A percentile compares a stretch with the other conserved stretches of the same genome.
Evolutionary conservation across 2,329 filamentous ascomycete genomes (phyloP).

Genomic region (Fusarium temperatum): DNA sequence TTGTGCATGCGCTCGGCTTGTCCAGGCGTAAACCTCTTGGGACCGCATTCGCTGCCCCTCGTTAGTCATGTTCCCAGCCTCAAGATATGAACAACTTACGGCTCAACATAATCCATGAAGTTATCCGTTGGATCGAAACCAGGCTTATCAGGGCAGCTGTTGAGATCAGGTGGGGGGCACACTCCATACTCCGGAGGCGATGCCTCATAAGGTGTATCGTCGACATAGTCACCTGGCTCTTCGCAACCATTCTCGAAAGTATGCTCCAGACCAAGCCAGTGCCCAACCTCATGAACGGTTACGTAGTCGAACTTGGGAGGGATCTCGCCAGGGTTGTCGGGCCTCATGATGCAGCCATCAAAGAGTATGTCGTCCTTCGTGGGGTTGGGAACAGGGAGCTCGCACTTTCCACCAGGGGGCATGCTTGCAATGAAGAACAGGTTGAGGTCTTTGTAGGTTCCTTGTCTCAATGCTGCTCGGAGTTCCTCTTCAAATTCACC

Average conservation of each 20-base stretch:
- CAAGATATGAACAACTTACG: neutral
- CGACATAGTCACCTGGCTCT: conserved; percentile 16
- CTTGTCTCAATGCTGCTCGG: neutral
- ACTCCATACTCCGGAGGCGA: neutral
- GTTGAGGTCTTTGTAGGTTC: conserved; percentile 18
- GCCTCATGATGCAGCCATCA: conserved; percentile 20
- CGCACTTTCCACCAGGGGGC: conserved; percentile 1
- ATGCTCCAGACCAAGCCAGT: conserved; percentile 26
- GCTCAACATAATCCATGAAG: conserved; percentile 4
- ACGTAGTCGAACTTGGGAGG: neutral
- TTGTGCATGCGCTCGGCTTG: conserved; percentile 23
- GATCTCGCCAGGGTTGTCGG: neutral
- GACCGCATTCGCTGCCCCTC: neutral
- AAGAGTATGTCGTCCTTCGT: neutral
- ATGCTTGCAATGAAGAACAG: conserved; percentile 10
- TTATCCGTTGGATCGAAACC: conserved; percentile 19
- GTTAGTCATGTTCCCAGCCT: neutral
- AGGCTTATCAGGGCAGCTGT: conserved; percentile 21
- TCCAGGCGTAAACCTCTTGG: conserved; percentile 6
- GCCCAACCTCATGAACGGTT: conserved; percentile 15
- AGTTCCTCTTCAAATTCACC: neutral
- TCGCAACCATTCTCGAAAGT: conserved; percentile 24
- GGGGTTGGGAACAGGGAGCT: conserved; percentile 9
- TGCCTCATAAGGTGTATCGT: conserved; percentile 17
- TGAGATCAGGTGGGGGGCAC: neutral